Evolutionary conservation across 1,284 basidiomycete genomes (phyloP).

Genomic region (Sporisorium reilianum): DNA sequence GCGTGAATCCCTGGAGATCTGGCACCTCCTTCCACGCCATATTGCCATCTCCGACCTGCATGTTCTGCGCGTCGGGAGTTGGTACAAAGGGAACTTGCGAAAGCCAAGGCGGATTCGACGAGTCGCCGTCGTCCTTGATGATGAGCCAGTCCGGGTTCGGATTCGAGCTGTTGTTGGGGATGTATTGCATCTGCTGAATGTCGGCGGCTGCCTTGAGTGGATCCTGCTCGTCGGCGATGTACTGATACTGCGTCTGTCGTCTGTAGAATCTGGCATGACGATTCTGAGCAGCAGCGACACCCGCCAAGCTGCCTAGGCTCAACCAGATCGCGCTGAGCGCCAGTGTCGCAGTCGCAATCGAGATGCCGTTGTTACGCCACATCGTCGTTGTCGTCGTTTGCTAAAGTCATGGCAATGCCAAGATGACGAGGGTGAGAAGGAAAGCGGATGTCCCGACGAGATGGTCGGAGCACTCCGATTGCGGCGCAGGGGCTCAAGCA

Average conservation of each 20-base stretch:
- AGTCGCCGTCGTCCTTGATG: constrained; percentile 39
- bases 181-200: constrained; percentile 40
- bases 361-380: neutral
- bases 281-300: neutral
- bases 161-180: constrained; percentile 33
- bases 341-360: neutral
- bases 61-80: constrained; percentile 20
- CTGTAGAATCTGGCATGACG: constrained; percentile 2
- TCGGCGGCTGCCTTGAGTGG: constrained; percentile 46
- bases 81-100: constrained; percentile 39
- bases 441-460: neutral
- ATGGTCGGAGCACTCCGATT: neutral
- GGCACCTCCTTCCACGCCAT: constrained; percentile 50
- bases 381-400: neutral
- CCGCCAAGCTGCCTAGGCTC: neutral
- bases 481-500: neutral
- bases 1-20: constrained; percentile 49
- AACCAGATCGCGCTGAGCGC: constrained; percentile 1
- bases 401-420: neutral
- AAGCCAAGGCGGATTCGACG: constrained; percentile 36
- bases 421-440: neutral
- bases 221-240: constrained; percentile 47
- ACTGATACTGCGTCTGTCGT: constrained; percentile 42
- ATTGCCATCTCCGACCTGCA: constrained; percentile 11
- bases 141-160: constrained; percentile 37